Conservation (phyloP, 768 basidiomycete species). For the Amanita thiersii region DNA sequence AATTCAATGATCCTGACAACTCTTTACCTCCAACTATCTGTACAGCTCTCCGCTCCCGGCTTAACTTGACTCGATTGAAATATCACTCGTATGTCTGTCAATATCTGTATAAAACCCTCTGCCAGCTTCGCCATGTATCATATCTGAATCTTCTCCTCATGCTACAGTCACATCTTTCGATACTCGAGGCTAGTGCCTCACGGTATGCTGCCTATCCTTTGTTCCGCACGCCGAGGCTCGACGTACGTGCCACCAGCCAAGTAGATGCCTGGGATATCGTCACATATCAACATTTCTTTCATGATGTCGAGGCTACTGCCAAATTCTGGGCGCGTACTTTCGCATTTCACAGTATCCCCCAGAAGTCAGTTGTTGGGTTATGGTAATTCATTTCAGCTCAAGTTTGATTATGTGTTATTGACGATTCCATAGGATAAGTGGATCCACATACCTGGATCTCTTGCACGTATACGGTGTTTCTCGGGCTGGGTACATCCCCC, state of each 20-base stretch:
- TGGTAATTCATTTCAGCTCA: constrained; percentile 37
- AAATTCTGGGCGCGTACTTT: constrained; percentile 52
- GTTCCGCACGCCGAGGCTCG: constrained; percentile 53
- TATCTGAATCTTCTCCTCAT: constrained; percentile 19
- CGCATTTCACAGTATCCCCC: constrained; percentile 33
- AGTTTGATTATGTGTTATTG: constrained; percentile 2
- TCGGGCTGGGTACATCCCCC: constrained; percentile 70
- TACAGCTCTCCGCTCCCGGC: constrained; percentile 17
- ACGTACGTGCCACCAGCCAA: constrained; percentile 28
- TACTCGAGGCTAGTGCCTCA: constrained; percentile 48
- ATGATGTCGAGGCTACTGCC: constrained; percentile 59
- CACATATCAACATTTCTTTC: constrained; percentile 55
- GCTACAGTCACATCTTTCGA: constrained; percentile 51
- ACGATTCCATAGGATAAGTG: constrained; percentile 49
- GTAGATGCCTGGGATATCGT: constrained; percentile 51
- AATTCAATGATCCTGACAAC: constrained; percentile 13
- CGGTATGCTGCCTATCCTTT: constrained; percentile 41
- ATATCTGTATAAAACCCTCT: background rate
- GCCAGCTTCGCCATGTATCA: background rate
- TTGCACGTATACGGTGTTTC: constrained; percentile 72
- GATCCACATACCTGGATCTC: constrained; percentile 64
- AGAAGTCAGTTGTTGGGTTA: constrained; percentile 58
- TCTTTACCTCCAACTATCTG: constrained; percentile 12
- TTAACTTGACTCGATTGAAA: constrained; percentile 13
- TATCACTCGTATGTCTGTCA: constrained; percentile 4